A percentile compares a stretch with the other conserved stretches of the same genome.
These are phyloP conservation scores for Petasospora rhodanensis DNA, from an alignment of 1,139 yeast species.

Conservation along the genomic window DNA sequence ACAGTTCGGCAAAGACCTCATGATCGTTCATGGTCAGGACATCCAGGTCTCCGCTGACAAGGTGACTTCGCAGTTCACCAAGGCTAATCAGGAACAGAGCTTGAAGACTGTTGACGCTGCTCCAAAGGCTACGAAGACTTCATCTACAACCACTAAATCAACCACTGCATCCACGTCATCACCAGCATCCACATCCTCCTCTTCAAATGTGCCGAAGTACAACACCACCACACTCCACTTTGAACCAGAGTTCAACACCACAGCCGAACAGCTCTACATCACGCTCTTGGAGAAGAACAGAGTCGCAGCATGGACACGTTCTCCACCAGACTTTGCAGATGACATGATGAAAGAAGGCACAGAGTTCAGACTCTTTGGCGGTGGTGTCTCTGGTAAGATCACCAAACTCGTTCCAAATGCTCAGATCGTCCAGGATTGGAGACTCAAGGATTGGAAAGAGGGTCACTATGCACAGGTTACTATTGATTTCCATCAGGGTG, in stretches of 20 bases:
- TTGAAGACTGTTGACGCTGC: constrained; percentile 19
- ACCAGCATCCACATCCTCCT: constrained; percentile 22
- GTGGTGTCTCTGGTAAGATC: constrained; percentile 76
- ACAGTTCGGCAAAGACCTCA: constrained; percentile 73
- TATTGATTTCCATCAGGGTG: constrained; percentile 67
- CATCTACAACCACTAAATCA: constrained; percentile 8
- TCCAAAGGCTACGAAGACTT: constrained; percentile 13
- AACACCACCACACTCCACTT: constrained; percentile 78
- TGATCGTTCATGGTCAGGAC: constrained; percentile 73
- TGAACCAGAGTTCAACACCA: constrained; percentile 78
- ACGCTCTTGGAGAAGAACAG: constrained; percentile 74
- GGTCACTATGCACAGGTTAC: constrained; percentile 73
- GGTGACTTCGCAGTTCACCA: constrained; percentile 65
- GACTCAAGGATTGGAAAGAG: constrained; percentile 81
- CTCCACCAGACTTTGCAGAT: constrained; percentile 58
- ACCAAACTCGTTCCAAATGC: constrained; percentile 53
- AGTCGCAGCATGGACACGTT: constrained; percentile 86
- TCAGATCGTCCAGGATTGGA: constrained; percentile 73
- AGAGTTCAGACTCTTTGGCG: constrained; percentile 73
- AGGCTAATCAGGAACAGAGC: constrained; percentile 49
- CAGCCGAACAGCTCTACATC: constrained; percentile 77
- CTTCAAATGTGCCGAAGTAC: constrained; percentile 47
- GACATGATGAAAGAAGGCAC: constrained; percentile 47
- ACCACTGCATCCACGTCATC: constrained; percentile 14
- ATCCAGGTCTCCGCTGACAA: constrained; percentile 74